A percentile compares a stretch with the other conserved stretches of the same genome.
These are phyloP conservation scores for Phytophthora cryptogea DNA, from an alignment of 352 stramenopile genomes.

Conservation along the genomic window DNA sequence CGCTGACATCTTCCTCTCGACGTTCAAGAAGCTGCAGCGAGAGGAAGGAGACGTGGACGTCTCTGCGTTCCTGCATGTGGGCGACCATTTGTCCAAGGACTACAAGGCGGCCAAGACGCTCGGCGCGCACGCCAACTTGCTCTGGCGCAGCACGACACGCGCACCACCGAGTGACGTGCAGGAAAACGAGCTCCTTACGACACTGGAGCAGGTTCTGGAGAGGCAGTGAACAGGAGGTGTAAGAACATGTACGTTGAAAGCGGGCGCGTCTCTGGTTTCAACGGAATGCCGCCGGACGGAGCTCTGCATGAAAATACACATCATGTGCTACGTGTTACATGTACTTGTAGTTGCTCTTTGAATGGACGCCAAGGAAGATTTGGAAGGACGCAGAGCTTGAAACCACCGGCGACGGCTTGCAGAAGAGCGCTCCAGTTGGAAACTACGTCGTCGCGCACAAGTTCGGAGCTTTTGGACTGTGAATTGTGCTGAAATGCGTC, in stretches of 20 bases:
- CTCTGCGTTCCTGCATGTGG: conserved; percentile 58
- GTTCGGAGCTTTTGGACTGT: too few species aligned
- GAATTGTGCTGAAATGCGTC: not conserved
- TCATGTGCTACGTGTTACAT: too few species aligned
- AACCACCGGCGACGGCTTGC: conserved; percentile 12
- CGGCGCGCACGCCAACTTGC: conserved; percentile 47
- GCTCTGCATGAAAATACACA: not conserved
- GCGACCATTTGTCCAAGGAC: conserved; percentile 61
- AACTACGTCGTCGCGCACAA: too few species aligned
- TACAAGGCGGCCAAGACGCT: conserved; percentile 47
- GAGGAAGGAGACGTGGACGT: conserved; percentile 2
- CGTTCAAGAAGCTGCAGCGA: conserved; percentile 40
- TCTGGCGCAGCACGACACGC: conserved; percentile 29
- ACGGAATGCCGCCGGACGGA: conserved; percentile 1
- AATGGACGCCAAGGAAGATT: not conserved
- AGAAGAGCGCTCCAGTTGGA: too few species aligned
- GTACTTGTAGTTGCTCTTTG: too few species aligned
- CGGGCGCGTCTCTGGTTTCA: not conserved
- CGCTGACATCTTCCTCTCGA: conserved; percentile 58
- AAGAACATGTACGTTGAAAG: conserved; percentile 1
- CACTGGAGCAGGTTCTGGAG: conserved; percentile 31
- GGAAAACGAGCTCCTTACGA: conserved; percentile 31
- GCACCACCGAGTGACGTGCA: conserved; percentile 9
- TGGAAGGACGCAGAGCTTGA: conserved; percentile 12
- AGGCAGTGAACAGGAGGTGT: not conserved